A percentile compares a stretch with the other conserved stretches of the same genome.
phyloP scores from a whole-genome alignment of 345 rosid species.

The Pistacia atlantica region DNA sequence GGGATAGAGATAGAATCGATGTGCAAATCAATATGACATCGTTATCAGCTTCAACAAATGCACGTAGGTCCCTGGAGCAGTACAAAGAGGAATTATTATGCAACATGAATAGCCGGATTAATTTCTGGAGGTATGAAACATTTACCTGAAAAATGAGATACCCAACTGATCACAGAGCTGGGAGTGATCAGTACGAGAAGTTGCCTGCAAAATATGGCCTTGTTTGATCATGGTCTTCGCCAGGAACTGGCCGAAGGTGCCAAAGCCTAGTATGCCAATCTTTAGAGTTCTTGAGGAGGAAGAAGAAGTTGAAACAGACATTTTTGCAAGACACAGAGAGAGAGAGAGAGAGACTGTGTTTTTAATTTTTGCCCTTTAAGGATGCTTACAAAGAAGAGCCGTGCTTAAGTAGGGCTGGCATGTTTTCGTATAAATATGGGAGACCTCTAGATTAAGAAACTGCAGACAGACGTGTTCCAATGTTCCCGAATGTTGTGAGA shows the following conservation, averaged over 20 bases:
- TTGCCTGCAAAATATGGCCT: slow-evolving; percentile 49
- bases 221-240: slow-evolving; percentile 51
- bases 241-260: slow-evolving; percentile 58
- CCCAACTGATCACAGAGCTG: slow-evolving; percentile 37
- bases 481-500: background rate
- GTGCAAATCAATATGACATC: slow-evolving; percentile 58
- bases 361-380: no score
- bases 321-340: background rate
- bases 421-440: background rate
- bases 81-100: background rate
- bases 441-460: background rate
- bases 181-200: slow-evolving; percentile 53
- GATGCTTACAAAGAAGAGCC: background rate
- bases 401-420: background rate
- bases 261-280: slow-evolving; percentile 58
- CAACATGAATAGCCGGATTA: background rate
- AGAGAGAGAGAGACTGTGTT: background rate
- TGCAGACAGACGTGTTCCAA: background rate
- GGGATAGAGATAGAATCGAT: slow-evolving; percentile 46
- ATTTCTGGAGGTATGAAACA: no score
- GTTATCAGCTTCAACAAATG: slow-evolving; percentile 42
- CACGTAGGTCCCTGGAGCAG: slow-evolving; percentile 31
- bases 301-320: slow-evolving; percentile 26
- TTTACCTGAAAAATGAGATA: slow-evolving; percentile 45
- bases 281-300: slow-evolving; percentile 30